These are phyloP conservation scores for Actinomortierella wolfii DNA, from an alignment of 371 early-diverging fungal species.

Conservation along the genomic window DNA sequence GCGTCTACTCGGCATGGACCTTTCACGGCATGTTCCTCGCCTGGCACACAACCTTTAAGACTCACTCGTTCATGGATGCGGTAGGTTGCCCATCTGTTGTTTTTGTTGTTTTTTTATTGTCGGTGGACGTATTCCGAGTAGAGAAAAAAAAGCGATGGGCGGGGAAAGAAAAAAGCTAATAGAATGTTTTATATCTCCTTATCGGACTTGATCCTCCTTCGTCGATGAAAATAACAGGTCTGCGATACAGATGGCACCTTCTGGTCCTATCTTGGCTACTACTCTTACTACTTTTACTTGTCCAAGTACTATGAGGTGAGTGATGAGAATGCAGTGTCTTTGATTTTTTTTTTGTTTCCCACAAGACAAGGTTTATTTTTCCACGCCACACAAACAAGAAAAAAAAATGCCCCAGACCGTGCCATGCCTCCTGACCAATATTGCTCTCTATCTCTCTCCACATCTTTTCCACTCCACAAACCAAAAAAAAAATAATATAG, in stretches of 20 bases:
- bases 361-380: neutral
- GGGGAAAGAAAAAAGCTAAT: constrained; percentile 51
- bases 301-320: constrained; percentile 68
- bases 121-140: constrained; percentile 19
- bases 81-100: constrained; percentile 27
- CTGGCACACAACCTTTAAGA: constrained; percentile 28
- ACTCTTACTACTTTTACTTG: constrained; percentile 70
- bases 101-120: neutral
- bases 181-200: constrained; percentile 1
- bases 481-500: constrained; percentile 61
- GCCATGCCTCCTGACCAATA: neutral
- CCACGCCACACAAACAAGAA: too few relatives aligned
- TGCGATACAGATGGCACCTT: constrained; percentile 56
- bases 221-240: constrained; percentile 12
- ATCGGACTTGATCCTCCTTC: too few relatives aligned
- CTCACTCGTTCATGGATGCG: constrained; percentile 42
- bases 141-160: constrained; percentile 20
- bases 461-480: neutral
- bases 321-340: neutral
- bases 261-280: constrained; percentile 60
- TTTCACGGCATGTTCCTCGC: constrained; percentile 50
- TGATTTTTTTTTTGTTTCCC: neutral
- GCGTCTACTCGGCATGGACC: constrained; percentile 61
- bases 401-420: too few relatives aligned
- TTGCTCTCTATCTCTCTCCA: neutral